Evolutionary conservation across 768 basidiomycete genomes (phyloP), one percentile per base, ranked within the genome.

Genomic region (Tylopilus plumbeoviolaceoides): DNA sequence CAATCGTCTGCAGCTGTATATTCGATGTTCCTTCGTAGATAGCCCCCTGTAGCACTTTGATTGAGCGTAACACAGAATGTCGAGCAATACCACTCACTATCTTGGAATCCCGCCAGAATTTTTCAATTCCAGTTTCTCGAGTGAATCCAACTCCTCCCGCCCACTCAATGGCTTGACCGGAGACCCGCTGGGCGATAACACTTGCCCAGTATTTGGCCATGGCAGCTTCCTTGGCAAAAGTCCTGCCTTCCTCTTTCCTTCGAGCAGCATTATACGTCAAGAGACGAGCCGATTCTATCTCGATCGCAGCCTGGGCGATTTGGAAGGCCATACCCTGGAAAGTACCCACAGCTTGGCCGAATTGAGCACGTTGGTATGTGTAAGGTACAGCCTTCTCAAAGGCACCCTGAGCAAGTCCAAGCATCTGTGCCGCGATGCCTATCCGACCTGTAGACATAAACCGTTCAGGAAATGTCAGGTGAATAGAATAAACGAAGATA

Each of bases 261-360:
- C 95, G 78, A 38, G 97, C 95, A 20, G 95, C 95, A 63, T 98
- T 98, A 75, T 99, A 99, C 7, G 94, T 95, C 58, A 98, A 70
- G 44, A 99, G 74, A 18, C 93, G 83, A 27, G 93, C 95, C 3
- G 83, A 79, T 72, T 95, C 94, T 51, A 99, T 88, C 58, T 98
- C 85, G 46, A 89, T 79, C 4, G 92, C 92, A 0, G 92, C 88
- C 61, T 90, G 79, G 17, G 97, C 92, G 28, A 97, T 89, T 70
- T 97, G 93, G 79, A 93, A 90, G 7, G 85, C 83, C 91, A 98
- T 93, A 48, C 90, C 91, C 72, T 98, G 95, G 81, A 95, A 97
- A 27, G 84, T 89, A 28, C 94, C 95, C 30, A 99, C 80, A 8
- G 93, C 77, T 67, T 95, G 90, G 4, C 94, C 94, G 65, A 98